Evolutionary conservation across 225 moss, liverwort and hornwort genomes (phyloP).

Genomic region (Asterella californica): DNA sequence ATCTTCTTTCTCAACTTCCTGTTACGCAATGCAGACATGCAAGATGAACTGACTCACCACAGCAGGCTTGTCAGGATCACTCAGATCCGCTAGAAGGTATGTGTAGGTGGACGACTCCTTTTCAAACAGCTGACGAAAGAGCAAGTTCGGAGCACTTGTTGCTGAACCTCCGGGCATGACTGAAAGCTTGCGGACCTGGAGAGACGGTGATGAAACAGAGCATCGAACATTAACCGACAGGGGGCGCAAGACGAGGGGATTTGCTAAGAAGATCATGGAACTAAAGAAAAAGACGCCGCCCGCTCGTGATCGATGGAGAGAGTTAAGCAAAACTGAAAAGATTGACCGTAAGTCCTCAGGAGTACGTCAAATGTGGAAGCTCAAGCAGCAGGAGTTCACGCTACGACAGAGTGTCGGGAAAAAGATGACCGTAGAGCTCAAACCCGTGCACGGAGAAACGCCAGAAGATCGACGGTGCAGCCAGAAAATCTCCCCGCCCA

Average conservation of each 20-base stretch:
- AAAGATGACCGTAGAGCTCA: neutral
- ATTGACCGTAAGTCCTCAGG: neutral
- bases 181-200: constrained; percentile 34
- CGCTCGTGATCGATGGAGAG: neutral
- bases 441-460: neutral
- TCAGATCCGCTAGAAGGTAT: constrained; percentile 75
- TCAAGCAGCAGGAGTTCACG: neutral
- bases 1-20: neutral
- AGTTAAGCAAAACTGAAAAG: neutral
- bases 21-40: neutral
- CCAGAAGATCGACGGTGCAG: neutral
- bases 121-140: constrained; percentile 91
- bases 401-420: neutral
- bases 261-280: constrained; percentile 26
- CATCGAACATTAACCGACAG: constrained; percentile 12
- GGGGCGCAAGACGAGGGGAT: constrained; percentile 11
- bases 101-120: constrained; percentile 96
- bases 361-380: neutral
- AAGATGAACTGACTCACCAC: constrained; percentile 45
- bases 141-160: constrained; percentile 37
- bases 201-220: constrained; percentile 5
- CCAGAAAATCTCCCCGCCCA: neutral
- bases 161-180: constrained; percentile 45
- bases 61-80: constrained; percentile 77
- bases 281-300: neutral